Conservation (phyloP, 1,284 basidiomycete genomes). For the Psilocybe mexicana region DNA sequence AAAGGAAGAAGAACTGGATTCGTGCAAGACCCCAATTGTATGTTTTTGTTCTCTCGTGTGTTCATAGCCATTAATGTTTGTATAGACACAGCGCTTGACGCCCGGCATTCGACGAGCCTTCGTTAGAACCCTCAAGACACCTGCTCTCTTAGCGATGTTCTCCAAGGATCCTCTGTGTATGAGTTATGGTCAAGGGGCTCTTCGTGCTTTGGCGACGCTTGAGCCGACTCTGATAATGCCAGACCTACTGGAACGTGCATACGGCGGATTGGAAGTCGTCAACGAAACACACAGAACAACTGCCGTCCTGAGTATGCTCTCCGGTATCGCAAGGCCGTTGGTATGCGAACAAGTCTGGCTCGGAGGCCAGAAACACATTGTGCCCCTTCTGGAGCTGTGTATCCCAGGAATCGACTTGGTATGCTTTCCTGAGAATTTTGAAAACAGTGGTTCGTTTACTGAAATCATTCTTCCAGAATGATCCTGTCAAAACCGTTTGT, state of each 20-base stretch:
- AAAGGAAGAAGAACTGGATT: conserved; percentile 79
- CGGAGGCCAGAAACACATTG: conserved; percentile 86
- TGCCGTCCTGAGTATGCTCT: conserved; percentile 87
- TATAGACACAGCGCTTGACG: conserved; percentile 76
- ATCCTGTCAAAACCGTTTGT: conserved; percentile 88
- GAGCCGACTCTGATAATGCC: conserved; percentile 92
- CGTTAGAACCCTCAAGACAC: conserved; percentile 81
- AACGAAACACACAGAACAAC: conserved; percentile 95
- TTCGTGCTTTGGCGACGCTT: conserved; percentile 77
- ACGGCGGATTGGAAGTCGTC: conserved; percentile 89
- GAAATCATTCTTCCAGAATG: conserved; percentile 61
- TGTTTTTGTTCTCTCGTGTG: conserved; percentile 18
- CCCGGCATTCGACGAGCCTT: conserved; percentile 82
- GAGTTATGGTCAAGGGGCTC: conserved; percentile 67
- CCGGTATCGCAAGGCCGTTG: conserved; percentile 78
- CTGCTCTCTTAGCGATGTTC: conserved; percentile 94
- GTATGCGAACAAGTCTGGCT: conserved; percentile 79
- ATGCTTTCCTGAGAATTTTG: conserved; percentile 23
- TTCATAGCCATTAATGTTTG: not conserved
- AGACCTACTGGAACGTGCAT: conserved; percentile 89
- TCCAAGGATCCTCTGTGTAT: conserved; percentile 79
- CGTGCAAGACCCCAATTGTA: conserved; percentile 84
- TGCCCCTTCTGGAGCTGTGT: conserved; percentile 88
- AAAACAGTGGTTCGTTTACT: conserved; percentile 13
- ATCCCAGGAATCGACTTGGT: conserved; percentile 91